phyloP scores from a whole-genome alignment of 2,329 filamentous ascomycete species.

The Fusarium denticulatum region DNA sequence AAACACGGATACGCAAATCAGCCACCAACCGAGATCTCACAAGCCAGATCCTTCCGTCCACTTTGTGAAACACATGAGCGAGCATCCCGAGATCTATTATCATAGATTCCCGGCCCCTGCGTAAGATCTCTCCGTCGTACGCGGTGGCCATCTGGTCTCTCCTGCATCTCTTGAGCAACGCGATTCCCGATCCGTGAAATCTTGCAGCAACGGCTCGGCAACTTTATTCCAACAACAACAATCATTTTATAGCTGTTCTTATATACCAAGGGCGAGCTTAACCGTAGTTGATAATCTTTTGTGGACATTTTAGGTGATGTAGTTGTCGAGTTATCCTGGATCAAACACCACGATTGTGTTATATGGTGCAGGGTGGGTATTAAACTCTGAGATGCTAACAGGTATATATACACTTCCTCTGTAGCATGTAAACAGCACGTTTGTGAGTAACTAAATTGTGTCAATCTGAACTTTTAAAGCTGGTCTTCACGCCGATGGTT shows the following conservation, averaged over 20 bases:
- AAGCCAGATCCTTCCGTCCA: neutral
- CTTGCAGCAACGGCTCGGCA: conserved; percentile 31
- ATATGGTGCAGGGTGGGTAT: neutral
- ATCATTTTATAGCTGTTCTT: neutral
- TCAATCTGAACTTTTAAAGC: neutral
- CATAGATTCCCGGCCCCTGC: neutral
- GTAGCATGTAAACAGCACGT: neutral
- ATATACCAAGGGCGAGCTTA: neutral
- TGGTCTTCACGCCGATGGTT: neutral
- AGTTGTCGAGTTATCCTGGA: neutral
- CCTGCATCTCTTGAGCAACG: conserved; percentile 12
- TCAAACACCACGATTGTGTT: neutral
- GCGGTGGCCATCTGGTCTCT: neutral
- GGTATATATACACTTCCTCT: neutral
- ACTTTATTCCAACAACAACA: conserved; percentile 33
- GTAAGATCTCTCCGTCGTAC: conserved; percentile 22
- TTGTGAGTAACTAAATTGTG: neutral
- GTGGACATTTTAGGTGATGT: neutral
- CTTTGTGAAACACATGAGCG: conserved; percentile 4
- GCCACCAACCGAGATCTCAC: neutral
- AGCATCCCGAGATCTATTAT: neutral
- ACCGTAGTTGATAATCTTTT: neutral
- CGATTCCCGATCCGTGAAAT: conserved; percentile 35
- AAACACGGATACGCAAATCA: neutral
- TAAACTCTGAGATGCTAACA: neutral